phyloP scores from a whole-genome alignment of 2,329 filamentous ascomycete genomes.

The Paecilomyces variotii region DNA sequence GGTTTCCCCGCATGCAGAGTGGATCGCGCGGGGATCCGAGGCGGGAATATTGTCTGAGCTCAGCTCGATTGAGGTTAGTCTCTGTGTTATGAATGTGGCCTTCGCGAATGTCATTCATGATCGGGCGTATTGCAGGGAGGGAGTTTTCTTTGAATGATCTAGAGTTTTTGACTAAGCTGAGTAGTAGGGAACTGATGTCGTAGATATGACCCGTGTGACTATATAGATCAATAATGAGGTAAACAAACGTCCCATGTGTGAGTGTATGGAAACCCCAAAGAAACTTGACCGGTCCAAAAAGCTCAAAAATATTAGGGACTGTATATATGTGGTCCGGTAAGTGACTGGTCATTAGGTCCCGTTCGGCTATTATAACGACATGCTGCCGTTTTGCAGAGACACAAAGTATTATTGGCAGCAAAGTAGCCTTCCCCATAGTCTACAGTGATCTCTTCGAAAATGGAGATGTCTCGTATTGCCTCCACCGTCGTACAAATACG shows the following conservation, averaged over 20 bases:
- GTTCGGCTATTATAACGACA: neutral
- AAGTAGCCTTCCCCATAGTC: conserved; percentile 21
- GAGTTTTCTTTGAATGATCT: too few relatives aligned
- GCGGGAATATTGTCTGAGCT: neutral
- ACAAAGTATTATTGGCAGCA: neutral
- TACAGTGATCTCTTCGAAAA: conserved; percentile 27
- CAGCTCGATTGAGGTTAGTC: neutral
- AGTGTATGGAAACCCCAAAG: too few relatives aligned
- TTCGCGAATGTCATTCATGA: neutral
- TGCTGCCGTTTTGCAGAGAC: neutral
- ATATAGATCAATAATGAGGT: too few relatives aligned
- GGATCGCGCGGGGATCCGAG: neutral
- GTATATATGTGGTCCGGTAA: neutral
- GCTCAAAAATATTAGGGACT: neutral
- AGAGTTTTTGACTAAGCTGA: too few relatives aligned
- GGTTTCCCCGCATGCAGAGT: neutral
- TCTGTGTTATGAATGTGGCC: neutral
- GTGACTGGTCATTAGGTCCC: neutral
- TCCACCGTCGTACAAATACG: conserved; percentile 12
- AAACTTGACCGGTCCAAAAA: too few relatives aligned
- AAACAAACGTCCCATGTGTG: too few relatives aligned
- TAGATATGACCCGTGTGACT: too few relatives aligned
- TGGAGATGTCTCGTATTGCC: conserved; percentile 16
- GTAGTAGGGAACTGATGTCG: too few relatives aligned
- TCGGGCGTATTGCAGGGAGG: neutral